phyloP scores from a whole-genome alignment of 2,329 filamentous ascomycete species.

The Fusarium verrucosum region DNA sequence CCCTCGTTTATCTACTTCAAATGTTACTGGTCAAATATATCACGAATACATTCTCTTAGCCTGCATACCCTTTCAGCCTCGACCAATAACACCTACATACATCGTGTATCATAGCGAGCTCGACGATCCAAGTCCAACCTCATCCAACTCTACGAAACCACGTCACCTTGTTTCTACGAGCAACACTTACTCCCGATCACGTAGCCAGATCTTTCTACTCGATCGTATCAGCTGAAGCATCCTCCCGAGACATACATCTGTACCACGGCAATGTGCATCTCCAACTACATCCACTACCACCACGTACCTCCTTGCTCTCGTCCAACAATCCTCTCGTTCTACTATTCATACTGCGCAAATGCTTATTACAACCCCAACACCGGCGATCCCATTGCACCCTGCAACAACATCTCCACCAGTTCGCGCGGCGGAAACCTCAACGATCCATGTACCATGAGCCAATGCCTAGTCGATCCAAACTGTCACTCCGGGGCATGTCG shows the following conservation, averaged over 20 bases:
- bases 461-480: conserved; percentile 56
- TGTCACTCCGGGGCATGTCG: conserved; percentile 61
- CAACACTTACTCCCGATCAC: conserved; percentile 3
- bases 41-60: neutral
- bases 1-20: neutral
- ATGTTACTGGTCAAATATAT: neutral
- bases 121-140: conserved; percentile 3
- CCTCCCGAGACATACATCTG: conserved; percentile 41
- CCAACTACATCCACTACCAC: conserved; percentile 62
- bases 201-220: conserved; percentile 5
- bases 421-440: conserved; percentile 46
- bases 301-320: conserved; percentile 56
- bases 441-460: conserved; percentile 57
- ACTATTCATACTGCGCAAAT: conserved; percentile 56
- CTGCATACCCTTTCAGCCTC: neutral
- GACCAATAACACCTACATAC: conserved; percentile 1
- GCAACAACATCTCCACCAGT: conserved; percentile 27
- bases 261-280: conserved; percentile 58
- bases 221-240: conserved; percentile 36
- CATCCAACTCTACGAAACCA: neutral
- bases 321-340: conserved; percentile 52
- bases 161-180: neutral
- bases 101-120: neutral
- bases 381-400: conserved; percentile 39
- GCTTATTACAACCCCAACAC: conserved; percentile 47